Base-by-base conservation (phyloP, 2,329 filamentous ascomycete genomes). In the Beauveria varroae region DNA sequence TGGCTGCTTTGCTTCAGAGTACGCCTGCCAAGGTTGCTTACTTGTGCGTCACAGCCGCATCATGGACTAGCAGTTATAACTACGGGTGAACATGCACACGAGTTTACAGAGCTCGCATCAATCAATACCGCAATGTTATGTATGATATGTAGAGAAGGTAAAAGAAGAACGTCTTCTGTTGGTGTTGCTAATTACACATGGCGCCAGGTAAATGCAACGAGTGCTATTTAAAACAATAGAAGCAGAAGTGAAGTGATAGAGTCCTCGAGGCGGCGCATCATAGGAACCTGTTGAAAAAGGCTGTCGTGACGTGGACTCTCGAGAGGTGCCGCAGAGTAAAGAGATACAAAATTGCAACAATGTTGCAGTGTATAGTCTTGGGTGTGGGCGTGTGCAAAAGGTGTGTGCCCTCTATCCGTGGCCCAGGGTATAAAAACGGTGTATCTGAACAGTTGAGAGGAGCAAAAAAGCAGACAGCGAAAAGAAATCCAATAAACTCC, bases 351-450 rank as follows among this genome's bases (percentile, higher is more conserved):
- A 30, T 37, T 37, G 5, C 34, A 12, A 16, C 34, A 8, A 30
- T 34, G 28, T 14, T 40, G 22, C 9, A 43, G 14, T 46, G 41
- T 49, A 49, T 47, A 37, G 53, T 30, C 34, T 28, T 54, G 30
- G 18, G 50, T 34, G 53, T 60, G 18, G 16, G 44, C 53, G 49
- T 46, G 47, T 59, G 49, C 16, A 28, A 49, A 41, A 26, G 34
- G 34, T 37, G 12, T 47, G 40, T 26, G 20, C 28, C 51, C 30
- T 60, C 50, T 60, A 60, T 60, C 50, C 58, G 41, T 54, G 58
- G 50, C 43, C 58, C 26, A 53, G 47, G 53, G 54, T 51, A 63
- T 61, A 63, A 61, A 55, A 57, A 53, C 49, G 53, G 41, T 52
- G 26, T 43, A 52, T 58, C 56, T 51, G 46, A 50, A 44, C 57